Base-by-base conservation (phyloP, 2,329 filamentous ascomycete species). In the Aspergillus sp. region DNA sequence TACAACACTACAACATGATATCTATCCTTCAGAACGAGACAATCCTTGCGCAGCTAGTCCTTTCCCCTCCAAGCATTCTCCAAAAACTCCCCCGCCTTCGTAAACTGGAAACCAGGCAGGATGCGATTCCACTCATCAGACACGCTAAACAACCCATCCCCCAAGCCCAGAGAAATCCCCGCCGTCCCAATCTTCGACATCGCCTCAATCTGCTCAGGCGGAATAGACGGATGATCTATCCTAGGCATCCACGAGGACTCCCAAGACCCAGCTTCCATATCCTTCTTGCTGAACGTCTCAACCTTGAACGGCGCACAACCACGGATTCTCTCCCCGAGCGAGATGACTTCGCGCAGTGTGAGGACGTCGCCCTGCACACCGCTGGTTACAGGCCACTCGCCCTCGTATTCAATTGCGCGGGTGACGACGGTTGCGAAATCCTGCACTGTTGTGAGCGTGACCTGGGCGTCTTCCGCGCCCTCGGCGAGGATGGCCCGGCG, bases 321-420 rank as follows among this genome's bases (percentile, higher is more conserved):
- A 3, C 57, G 53, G 20, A 50, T 5, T 20, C 22, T 53, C 32
- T 56, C 53, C 0, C 57, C 57, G 0, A 56, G 20, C 8, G 43
- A 22, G 17, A 59, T 49, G 1, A 53, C 17, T 3, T 56, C n/a
- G 1, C 20, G 8, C 6, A 59, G n/a, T 1, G 57, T 24, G 17
- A 59, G 15, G 1, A 15, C 44, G 1, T 12, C 43, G 7, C 57
- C 57, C 3, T 22, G 12, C 5, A 59, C 49, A 5, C 57, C 57
- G 3, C 53, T 20, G 34, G 53, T 18, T 2, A 59, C 22, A 3
- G 57, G 57, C 57, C 57, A 59, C 38, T 53, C 48, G n/a, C 57
- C 57, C 12, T 56, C 34, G 18, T 36, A 56, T 0, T 59, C 57
- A 9, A 59, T 18, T 1, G 57, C 57, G 18, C 18, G 8, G 2